phyloP scores from a whole-genome alignment of 1,139 yeast genomes.

The Zygosaccharomyces sapae region DNA sequence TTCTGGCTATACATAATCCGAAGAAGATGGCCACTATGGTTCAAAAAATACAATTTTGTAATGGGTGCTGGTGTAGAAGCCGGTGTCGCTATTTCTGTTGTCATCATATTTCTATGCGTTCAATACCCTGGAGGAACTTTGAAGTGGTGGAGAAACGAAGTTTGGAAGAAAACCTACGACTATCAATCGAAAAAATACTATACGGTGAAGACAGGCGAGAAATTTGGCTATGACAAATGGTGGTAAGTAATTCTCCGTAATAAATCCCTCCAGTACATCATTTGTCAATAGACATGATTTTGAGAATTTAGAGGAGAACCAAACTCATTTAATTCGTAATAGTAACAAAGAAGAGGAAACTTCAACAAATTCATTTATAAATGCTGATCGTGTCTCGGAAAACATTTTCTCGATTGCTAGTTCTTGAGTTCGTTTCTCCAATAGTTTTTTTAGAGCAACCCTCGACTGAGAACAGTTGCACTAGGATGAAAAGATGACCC shows the following conservation, averaged over 20 bases:
- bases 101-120: slow-evolving; percentile 47
- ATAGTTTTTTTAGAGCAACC: no score
- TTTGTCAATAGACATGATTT: not conserved
- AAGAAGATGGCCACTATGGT: slow-evolving; percentile 38
- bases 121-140: slow-evolving; percentile 44
- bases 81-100: slow-evolving; percentile 53
- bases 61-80: slow-evolving; percentile 55
- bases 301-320: not conserved
- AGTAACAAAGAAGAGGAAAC: no score
- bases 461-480: no score
- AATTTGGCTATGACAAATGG: slow-evolving; percentile 43
- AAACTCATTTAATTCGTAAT: not conserved
- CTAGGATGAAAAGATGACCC: no score
- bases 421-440: no score
- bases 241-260: slow-evolving; percentile 25
- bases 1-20: slow-evolving; percentile 36
- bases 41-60: slow-evolving; percentile 43
- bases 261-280: slow-evolving; percentile 3
- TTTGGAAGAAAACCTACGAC: slow-evolving; percentile 39
- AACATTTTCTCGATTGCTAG: no score
- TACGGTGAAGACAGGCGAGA: slow-evolving; percentile 36
- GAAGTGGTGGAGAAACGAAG: slow-evolving; percentile 52
- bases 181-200: slow-evolving; percentile 33
- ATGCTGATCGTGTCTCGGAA: no score
- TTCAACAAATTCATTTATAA: no score